Percentiles rank a stretch among this genome's conserved stretches.
Conservation (phyloP, 495 filamentous ascomycete species). For the Pseudoneurospora amorphoporcata region DNA sequence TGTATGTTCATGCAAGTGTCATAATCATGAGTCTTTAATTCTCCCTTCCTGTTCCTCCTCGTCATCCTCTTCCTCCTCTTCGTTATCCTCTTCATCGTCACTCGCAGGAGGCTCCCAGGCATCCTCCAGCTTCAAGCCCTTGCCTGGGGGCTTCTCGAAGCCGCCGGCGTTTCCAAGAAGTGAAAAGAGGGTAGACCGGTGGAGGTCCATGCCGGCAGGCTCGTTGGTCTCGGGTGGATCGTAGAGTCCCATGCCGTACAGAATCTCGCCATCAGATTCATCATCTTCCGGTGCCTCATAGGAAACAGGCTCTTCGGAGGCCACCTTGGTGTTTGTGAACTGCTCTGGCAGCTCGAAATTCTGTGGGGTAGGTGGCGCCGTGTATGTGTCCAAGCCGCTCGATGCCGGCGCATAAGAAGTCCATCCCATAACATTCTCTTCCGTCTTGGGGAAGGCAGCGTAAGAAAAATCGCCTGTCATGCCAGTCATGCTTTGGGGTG, state of each 20-base stretch:
- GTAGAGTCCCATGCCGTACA: constrained; percentile 79
- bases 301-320: constrained; percentile 34
- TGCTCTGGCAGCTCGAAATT: constrained; percentile 26
- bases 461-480: constrained; percentile 9
- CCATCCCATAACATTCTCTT: constrained; percentile 26
- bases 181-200: constrained; percentile 40
- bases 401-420: constrained; percentile 20
- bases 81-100: constrained; percentile 50
- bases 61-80: constrained; percentile 32
- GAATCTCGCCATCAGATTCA: constrained; percentile 51
- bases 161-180: constrained; percentile 32
- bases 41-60: constrained; percentile 19
- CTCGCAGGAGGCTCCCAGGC: constrained; percentile 62
- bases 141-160: constrained; percentile 38
- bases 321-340: constrained; percentile 26
- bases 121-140: constrained; percentile 75
- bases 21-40: neutral
- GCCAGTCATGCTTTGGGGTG: neutral
- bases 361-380: constrained; percentile 52
- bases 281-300: constrained; percentile 31
- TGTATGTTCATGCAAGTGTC: neutral
- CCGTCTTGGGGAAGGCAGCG: constrained; percentile 6
- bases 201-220: constrained; percentile 27
- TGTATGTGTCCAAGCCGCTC: constrained; percentile 26
- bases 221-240: constrained; percentile 46